phyloP scores from a whole-genome alignment of 148 eudicot genomes.

The Rhododendron griersonianum region DNA sequence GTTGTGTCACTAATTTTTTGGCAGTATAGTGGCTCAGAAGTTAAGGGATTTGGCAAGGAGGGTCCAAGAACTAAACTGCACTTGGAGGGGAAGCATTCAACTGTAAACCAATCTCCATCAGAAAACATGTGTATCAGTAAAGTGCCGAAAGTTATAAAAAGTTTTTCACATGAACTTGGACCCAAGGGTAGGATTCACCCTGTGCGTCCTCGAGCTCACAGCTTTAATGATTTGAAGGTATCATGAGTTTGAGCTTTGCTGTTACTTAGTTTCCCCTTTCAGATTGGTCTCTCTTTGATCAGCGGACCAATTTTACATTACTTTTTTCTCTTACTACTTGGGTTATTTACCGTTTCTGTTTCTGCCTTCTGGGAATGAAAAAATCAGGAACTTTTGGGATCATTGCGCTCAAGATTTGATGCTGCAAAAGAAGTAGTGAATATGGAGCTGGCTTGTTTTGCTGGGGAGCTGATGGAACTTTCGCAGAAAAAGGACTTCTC shows the following conservation, averaged over 20 bases:
- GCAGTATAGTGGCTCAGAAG: constrained; percentile 27
- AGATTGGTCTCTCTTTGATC: constrained; percentile 2
- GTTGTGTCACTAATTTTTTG: constrained; percentile 10
- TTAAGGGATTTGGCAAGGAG: constrained; percentile 28
- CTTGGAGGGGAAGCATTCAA: constrained; percentile 21
- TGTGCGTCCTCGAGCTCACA: constrained; percentile 43
- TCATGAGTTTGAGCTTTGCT: not conserved
- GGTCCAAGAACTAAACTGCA: constrained; percentile 27
- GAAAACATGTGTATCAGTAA: constrained; percentile 14
- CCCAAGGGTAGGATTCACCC: constrained; percentile 51
- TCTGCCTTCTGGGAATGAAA: constrained; percentile 1
- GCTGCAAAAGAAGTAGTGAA: constrained; percentile 58
- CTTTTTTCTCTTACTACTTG: not conserved
- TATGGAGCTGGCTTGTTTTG: constrained; percentile 46
- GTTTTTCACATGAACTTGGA: constrained; percentile 67
- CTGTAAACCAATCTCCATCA: constrained; percentile 24
- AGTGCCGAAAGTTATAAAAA: constrained; percentile 42
- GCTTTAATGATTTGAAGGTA: constrained; percentile 57
- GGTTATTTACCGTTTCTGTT: not conserved
- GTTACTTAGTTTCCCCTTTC: not conserved
- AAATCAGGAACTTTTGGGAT: constrained; percentile 52
- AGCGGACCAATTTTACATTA: not conserved
- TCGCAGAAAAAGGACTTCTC: constrained; percentile 30
- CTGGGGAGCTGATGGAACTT: constrained; percentile 36
- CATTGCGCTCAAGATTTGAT: constrained; percentile 49